A percentile compares a stretch with the other conserved stretches of the same genome.
Evolutionary conservation across 768 basidiomycete species (phyloP).

Genomic region (Fibroporia radiculosa): DNA sequence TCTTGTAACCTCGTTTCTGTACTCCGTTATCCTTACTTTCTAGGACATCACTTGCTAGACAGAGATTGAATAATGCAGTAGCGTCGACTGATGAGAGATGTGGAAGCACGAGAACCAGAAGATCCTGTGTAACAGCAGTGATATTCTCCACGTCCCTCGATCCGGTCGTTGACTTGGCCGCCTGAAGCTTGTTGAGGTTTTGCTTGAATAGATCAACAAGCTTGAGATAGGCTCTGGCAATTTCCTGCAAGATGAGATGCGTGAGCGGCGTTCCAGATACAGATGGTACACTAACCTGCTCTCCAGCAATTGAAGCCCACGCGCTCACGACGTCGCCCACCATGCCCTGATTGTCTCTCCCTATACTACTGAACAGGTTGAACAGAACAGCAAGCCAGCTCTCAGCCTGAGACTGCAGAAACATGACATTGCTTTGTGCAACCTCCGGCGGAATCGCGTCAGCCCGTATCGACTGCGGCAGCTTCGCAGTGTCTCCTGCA

Average conservation of each 20-base stretch:
- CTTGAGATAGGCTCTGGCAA: slow-evolving; percentile 75
- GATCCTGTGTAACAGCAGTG: slow-evolving; percentile 68
- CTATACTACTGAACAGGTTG: slow-evolving; percentile 89
- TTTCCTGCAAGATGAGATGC: slow-evolving; percentile 38
- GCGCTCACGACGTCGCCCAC: slow-evolving; percentile 83
- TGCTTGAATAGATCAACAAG: slow-evolving; percentile 64
- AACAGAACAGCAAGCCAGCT: slow-evolving; percentile 95
- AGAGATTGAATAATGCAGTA: slow-evolving; percentile 58
- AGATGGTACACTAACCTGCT: slow-evolving; percentile 39
- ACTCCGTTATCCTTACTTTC: slow-evolving; percentile 76
- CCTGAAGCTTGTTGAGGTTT: slow-evolving; percentile 40
- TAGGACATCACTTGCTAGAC: slow-evolving; percentile 60
- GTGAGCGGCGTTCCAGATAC: neutral
- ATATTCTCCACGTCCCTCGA: slow-evolving; percentile 34
- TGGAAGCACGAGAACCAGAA: slow-evolving; percentile 79
- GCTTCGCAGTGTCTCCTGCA: slow-evolving; percentile 26
- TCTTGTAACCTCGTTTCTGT: slow-evolving; percentile 94
- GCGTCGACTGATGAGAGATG: slow-evolving; percentile 58
- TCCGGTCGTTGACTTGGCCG: slow-evolving; percentile 27
- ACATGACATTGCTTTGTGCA: slow-evolving; percentile 59
- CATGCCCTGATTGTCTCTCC: slow-evolving; percentile 62
- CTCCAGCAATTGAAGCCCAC: slow-evolving; percentile 80
- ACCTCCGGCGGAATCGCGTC: slow-evolving; percentile 43
- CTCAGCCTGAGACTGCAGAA: slow-evolving; percentile 71
- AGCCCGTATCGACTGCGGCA: slow-evolving; percentile 20